phyloP scores from a whole-genome alignment of 129 eudicot species.

The Smallanthus sonchifolius region DNA sequence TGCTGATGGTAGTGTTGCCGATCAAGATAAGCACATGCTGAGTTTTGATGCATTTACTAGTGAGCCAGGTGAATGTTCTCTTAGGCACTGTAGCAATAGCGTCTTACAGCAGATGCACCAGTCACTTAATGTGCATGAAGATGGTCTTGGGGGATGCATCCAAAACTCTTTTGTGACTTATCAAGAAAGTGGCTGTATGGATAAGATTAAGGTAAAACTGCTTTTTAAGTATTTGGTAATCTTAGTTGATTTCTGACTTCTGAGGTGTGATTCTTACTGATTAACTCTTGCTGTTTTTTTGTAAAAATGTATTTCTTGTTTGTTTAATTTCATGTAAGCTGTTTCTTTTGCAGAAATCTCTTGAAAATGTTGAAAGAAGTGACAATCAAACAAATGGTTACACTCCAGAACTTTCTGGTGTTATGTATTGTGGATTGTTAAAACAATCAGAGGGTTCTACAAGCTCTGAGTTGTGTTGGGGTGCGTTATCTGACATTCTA shows the following conservation, averaged over 20 bases:
- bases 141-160: constrained; percentile 26
- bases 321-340: constrained; percentile 6
- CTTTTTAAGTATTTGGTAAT: background rate
- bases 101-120: constrained; percentile 45
- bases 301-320: background rate
- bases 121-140: constrained; percentile 46
- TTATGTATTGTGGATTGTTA: constrained; percentile 35
- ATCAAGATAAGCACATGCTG: constrained; percentile 36
- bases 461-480: constrained; percentile 42
- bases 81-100: constrained; percentile 36
- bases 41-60: constrained; percentile 31
- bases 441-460: constrained; percentile 30
- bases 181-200: constrained; percentile 28
- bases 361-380: constrained; percentile 31
- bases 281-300: background rate
- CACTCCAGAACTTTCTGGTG: constrained; percentile 20
- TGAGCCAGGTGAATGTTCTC: constrained; percentile 34
- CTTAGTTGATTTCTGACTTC: background rate
- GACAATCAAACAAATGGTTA: constrained; percentile 29
- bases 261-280: background rate
- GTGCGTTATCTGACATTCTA: constrained; percentile 46
- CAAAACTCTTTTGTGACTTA: constrained; percentile 35
- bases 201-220: constrained; percentile 47
- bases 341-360: constrained; percentile 44
- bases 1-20: constrained; percentile 27